These are phyloP conservation scores for Cadophora sp. DNA, from an alignment of 2,329 filamentous ascomycete species.

Conservation along the genomic window DNA sequence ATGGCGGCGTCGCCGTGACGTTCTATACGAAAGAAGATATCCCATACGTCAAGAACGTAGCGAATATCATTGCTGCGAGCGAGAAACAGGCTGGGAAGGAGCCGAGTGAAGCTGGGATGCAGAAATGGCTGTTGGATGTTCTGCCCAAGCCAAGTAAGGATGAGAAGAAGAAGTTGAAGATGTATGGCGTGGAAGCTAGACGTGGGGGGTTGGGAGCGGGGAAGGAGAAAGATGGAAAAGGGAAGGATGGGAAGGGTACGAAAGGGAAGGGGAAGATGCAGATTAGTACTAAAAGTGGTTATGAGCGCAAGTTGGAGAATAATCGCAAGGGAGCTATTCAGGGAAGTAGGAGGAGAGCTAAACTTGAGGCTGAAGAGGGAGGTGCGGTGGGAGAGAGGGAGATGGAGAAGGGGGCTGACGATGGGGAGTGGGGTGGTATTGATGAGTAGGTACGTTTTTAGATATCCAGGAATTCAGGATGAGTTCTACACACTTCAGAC, in stretches of 20 bases:
- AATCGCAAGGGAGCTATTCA: constrained; percentile 69
- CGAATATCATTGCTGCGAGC: constrained; percentile 86
- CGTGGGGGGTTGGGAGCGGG: constrained; percentile 51
- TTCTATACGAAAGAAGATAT: constrained; percentile 97
- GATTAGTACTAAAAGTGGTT: constrained; percentile 86
- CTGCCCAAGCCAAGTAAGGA: constrained; percentile 85
- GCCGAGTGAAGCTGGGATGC: constrained; percentile 64
- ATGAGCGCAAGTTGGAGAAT: constrained; percentile 72
- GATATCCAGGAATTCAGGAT: no score
- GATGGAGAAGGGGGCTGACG: constrained; percentile 30
- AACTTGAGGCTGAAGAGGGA: constrained; percentile 50
- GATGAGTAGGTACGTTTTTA: constrained; percentile 46
- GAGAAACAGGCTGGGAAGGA: constrained; percentile 71
- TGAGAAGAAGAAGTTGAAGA: constrained; percentile 82
- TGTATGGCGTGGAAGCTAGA: constrained; percentile 79
- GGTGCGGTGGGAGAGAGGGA: constrained; percentile 34
- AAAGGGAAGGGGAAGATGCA: constrained; percentile 50
- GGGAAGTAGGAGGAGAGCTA: constrained; percentile 59
- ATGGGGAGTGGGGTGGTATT: constrained; percentile 56
- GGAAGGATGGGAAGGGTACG: no score
- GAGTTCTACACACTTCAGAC: no score
- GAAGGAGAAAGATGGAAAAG: constrained; percentile 40
- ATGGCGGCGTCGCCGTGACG: constrained; percentile 89
- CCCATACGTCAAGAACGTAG: constrained; percentile 86
- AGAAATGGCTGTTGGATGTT: constrained; percentile 87